These are phyloP conservation scores for Aspergillus funiculosus DNA, from an alignment of 495 filamentous ascomycete genomes.

Conservation along the genomic window DNA sequence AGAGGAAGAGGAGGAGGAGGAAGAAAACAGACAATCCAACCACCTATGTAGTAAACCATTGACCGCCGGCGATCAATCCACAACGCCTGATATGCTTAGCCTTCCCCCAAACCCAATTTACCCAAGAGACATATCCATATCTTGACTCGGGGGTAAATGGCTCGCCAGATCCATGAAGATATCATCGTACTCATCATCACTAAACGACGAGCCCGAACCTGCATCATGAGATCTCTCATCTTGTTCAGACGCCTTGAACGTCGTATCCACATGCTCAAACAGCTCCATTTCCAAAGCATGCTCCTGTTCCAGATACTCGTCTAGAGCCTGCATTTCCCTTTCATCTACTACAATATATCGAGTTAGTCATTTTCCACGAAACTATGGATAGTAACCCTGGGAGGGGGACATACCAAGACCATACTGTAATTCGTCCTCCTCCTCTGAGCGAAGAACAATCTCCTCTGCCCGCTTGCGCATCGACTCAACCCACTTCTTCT, in stretches of 20 bases:
- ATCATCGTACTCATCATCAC: conserved; percentile 54
- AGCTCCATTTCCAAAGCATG: conserved; percentile 28
- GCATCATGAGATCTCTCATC: not conserved
- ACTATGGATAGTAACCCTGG: no score
- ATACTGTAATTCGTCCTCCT: conserved; percentile 15
- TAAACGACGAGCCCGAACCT: conserved; percentile 29
- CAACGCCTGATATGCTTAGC: conserved; percentile 5
- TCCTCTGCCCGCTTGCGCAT: conserved; percentile 34
- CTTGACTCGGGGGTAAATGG: conserved; percentile 21
- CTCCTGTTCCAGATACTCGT: conserved; percentile 31
- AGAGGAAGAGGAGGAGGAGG: no score
- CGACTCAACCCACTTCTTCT: conserved; percentile 45
- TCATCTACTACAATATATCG: conserved; percentile 17
- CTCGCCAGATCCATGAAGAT: conserved; percentile 42
- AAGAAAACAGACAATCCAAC: not conserved
- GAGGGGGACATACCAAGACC: conserved; percentile 12
- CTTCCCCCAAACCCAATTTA: not conserved
- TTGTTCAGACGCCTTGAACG: conserved; percentile 6
- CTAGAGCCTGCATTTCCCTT: conserved; percentile 29
- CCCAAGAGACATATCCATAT: conserved; percentile 38
- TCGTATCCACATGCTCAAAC: conserved; percentile 17
- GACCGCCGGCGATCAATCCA: conserved; percentile 1
- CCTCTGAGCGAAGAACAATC: conserved; percentile 21
- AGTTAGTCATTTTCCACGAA: conserved; percentile 5
- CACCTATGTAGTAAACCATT: no score